Conservation (phyloP, 345 rosid species). For the Tarenaya hassleriana region DNA sequence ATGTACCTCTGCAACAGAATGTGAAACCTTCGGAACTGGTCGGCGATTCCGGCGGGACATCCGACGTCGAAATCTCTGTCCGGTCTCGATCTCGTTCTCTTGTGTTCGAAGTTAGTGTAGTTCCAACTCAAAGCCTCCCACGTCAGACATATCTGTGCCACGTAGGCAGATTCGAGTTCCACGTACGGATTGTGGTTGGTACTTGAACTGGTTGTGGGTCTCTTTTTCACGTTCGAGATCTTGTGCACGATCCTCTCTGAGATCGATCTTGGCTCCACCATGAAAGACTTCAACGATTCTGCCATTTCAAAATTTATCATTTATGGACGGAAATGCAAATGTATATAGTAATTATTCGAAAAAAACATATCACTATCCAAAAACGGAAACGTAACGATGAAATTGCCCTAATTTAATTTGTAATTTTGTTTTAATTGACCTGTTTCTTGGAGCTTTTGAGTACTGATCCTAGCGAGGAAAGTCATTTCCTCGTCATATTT, state of each 20-base stretch:
- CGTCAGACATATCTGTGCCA: constrained; percentile 85
- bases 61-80: constrained; percentile 46
- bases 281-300: constrained; percentile 78
- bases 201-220: constrained; percentile 18
- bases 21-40: constrained; percentile 90
- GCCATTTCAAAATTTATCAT: neutral
- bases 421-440: constrained; percentile 37
- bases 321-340: neutral
- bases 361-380: too few species aligned
- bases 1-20: constrained; percentile 82
- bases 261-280: constrained; percentile 78
- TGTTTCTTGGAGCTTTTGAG: constrained; percentile 93
- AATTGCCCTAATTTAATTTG: too few species aligned
- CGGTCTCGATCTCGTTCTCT: constrained; percentile 34
- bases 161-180: constrained; percentile 82
- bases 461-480: constrained; percentile 68
- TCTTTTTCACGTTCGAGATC: constrained; percentile 45
- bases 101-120: constrained; percentile 71
- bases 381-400: too few species aligned
- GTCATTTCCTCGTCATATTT: constrained; percentile 97
- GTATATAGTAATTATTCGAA: neutral
- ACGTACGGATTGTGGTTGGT: constrained; percentile 70
- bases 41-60: constrained; percentile 73
- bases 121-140: constrained; percentile 98
- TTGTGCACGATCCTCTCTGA: constrained; percentile 85